Evolutionary conservation across 2,329 filamentous ascomycete species (phyloP).

Genomic region (Falciphora oryzae): DNA sequence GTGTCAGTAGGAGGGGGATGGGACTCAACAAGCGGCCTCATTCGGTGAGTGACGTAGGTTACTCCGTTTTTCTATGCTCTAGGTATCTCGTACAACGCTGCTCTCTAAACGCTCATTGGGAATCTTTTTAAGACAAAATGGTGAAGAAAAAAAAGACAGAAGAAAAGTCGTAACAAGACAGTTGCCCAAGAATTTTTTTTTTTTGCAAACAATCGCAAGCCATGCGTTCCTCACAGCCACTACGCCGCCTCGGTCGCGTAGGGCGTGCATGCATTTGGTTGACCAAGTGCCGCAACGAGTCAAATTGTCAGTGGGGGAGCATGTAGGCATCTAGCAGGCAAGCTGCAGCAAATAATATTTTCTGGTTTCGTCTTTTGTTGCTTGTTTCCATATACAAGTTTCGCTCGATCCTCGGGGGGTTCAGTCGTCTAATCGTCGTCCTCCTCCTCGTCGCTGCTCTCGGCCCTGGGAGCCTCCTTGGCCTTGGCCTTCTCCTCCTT

Average conservation of each 20-base stretch:
- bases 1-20: not conserved
- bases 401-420: no score
- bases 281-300: not conserved
- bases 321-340: not conserved
- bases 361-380: not conserved
- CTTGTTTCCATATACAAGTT: not conserved
- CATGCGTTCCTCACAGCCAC: no score
- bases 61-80: not conserved
- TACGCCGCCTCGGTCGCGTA: not conserved
- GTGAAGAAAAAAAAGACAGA: not conserved
- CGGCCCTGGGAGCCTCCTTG: not conserved
- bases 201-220: not conserved
- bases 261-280: not conserved
- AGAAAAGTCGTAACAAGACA: not conserved
- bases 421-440: not conserved
- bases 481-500: not conserved
- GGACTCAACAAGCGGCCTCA: not conserved
- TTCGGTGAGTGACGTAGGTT: not conserved
- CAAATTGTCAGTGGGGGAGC: not conserved
- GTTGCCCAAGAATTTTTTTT: no score
- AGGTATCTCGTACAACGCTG: not conserved
- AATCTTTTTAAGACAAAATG: not conserved
- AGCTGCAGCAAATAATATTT: not conserved
- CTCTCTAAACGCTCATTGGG: not conserved
- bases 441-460: not conserved